phyloP scores from a whole-genome alignment of 163 green algal genomes.

The Chlamydomonas reinhardtii region DNA sequence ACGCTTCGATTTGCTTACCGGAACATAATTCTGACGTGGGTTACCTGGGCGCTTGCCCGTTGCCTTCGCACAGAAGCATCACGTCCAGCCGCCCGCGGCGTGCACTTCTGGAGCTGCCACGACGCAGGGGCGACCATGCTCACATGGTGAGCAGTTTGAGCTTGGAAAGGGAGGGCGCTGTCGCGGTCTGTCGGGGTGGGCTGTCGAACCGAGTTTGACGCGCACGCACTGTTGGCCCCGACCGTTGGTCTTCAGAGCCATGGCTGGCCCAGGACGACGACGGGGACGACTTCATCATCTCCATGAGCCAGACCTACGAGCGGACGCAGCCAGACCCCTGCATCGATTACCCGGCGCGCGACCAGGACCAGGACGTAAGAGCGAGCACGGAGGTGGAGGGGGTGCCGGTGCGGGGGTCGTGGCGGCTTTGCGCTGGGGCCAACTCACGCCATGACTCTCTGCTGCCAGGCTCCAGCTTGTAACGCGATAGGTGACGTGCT shows the following conservation, averaged over 20 bases:
- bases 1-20: not conserved
- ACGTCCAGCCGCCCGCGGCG: not conserved
- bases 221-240: not conserved
- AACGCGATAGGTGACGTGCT: too few species aligned
- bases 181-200: not conserved
- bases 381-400: too few species aligned
- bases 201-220: not conserved
- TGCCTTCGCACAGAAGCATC: not conserved
- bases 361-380: constrained; percentile 7
- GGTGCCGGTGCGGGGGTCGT: too few species aligned
- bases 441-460: too few species aligned
- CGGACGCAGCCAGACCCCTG: constrained; percentile 35
- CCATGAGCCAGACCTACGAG: constrained; percentile 46
- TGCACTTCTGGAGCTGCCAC: not conserved
- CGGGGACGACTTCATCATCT: constrained; percentile 43
- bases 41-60: not conserved
- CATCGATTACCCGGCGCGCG: not conserved
- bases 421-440: too few species aligned
- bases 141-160: not conserved
- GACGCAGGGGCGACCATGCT: not conserved
- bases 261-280: not conserved
- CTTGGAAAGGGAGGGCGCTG: too few species aligned
- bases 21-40: not conserved
- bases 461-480: too few species aligned
- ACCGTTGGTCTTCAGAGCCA: not conserved